Evolutionary conservation across 2,329 filamentous ascomycete species (phyloP).

Genomic region (Trichoderma aggressivum): DNA sequence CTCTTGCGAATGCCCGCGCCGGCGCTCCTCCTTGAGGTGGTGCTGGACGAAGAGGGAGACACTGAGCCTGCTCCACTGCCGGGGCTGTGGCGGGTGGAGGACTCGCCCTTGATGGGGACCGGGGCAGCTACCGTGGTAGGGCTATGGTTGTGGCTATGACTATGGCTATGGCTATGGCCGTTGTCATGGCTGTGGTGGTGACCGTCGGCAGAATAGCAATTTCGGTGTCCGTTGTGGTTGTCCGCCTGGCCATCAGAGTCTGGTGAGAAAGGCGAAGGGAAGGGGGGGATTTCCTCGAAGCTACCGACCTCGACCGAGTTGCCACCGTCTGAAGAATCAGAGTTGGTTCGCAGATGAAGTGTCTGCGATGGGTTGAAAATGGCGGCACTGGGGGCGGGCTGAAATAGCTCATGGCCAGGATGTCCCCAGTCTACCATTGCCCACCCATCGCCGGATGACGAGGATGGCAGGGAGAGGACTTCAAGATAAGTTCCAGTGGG

Average conservation of each 20-base stretch:
- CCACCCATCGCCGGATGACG: constrained; percentile 86
- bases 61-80: constrained; percentile 58
- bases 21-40: constrained; percentile 62
- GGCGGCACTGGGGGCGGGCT: constrained; percentile 54
- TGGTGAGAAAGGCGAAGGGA: constrained; percentile 78
- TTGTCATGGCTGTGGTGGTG: constrained; percentile 45
- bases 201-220: constrained; percentile 58
- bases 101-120: constrained; percentile 62
- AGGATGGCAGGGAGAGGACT: constrained; percentile 75
- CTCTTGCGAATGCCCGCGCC: constrained; percentile 72
- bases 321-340: constrained; percentile 75
- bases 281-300: constrained; percentile 72
- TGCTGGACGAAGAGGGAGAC: constrained; percentile 53
- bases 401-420: constrained; percentile 61
- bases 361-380: constrained; percentile 94
- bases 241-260: constrained; percentile 73
- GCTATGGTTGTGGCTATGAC: constrained; percentile 56
- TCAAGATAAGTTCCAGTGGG: constrained; percentile 65
- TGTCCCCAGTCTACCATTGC: constrained; percentile 72
- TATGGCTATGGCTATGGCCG: constrained; percentile 50
- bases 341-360: constrained; percentile 80
- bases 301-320: constrained; percentile 67
- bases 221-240: constrained; percentile 54
- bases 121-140: constrained; percentile 66
- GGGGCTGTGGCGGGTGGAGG: constrained; percentile 53